phyloP scores from a whole-genome alignment of 495 filamentous ascomycete genomes.

The Annulohypoxylon bovei region DNA sequence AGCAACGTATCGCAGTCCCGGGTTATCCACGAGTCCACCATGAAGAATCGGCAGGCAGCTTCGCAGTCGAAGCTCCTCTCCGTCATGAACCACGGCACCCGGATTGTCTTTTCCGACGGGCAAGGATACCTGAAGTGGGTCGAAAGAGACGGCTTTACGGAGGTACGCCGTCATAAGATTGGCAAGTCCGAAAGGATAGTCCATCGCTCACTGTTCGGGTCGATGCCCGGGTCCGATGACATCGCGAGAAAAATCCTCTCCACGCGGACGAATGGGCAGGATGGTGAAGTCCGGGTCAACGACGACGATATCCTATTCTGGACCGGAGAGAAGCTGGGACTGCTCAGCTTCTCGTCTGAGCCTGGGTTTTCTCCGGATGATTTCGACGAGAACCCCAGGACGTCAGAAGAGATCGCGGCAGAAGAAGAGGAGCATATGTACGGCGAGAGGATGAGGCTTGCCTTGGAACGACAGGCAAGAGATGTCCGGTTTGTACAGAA shows the following conservation, averaged over 20 bases:
- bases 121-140: conserved; percentile 91
- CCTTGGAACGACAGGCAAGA: conserved; percentile 81
- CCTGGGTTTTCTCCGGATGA: conserved; percentile 57
- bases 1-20: conserved; percentile 39
- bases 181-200: conserved; percentile 57
- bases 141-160: conserved; percentile 85
- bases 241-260: conserved; percentile 78
- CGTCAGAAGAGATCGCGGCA: conserved; percentile 54
- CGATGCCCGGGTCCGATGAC: conserved; percentile 63
- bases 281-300: conserved; percentile 51
- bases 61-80: conserved; percentile 84
- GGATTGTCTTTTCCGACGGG: conserved; percentile 85
- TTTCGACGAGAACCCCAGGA: conserved; percentile 58
- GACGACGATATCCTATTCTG: conserved; percentile 77
- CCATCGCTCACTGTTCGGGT: conserved; percentile 56
- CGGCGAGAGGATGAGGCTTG: conserved; percentile 73
- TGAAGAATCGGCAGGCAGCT: conserved; percentile 85
- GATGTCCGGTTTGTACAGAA: conserved; percentile 81
- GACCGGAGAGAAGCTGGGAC: conserved; percentile 82
- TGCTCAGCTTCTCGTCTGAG: conserved; percentile 68
- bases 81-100: conserved; percentile 83
- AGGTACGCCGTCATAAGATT: conserved; percentile 80
- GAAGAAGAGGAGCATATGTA: conserved; percentile 65
- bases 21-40: conserved; percentile 53
- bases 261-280: conserved; percentile 54